Base-by-base conservation (phyloP, 768 basidiomycete species). In the Tylopilus sp. region DNA sequence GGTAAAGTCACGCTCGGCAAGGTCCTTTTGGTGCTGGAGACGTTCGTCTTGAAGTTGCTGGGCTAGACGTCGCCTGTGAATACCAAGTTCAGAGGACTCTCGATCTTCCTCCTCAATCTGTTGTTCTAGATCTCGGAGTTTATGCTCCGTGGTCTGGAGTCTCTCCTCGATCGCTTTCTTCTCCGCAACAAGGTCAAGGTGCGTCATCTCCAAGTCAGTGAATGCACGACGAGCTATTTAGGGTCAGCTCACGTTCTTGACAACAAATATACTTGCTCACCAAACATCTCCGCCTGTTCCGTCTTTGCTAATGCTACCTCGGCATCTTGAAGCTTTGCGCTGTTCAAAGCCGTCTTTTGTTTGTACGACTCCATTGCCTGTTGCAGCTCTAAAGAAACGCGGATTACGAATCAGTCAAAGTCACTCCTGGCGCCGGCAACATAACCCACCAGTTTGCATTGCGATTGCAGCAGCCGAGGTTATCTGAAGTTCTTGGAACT, bases 21-120 rank as follows among this genome's bases (percentile, higher is more conserved):
- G 75, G 55, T 91, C 88, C 59, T 91, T 86, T 62, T 83, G 81
- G 62, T 91, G 83, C 48, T 84, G 84, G 51, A 86, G 81, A 55
- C 87, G 78, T 64, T 88, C 85, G 51, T 88, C 86, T 55, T 90
- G 86, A 60, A 92, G 74, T 62, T 88, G 85, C 51, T 86, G 86
- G 1, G 80, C 74, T n/a, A 91, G 71, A 22, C 86, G 79, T 52
- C 83, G 80, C 26, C 83, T 78, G 36, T 87, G 77, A 20, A 82
- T 66, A 25, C 78, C 82, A 33, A 85, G 72, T 55, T 88, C 85
- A 21, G 83, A 79, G 12, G 79, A 79, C 48, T 86, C 84, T 12
- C 78, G 79, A n/a, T 78, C 79, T 47, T 83, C 86, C 44, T 86
- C 82, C 33, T 85, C 84, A 1, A 88, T 73, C 57, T 80, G 81